Evolutionary conservation across 768 basidiomycete species (phyloP).

Genomic region (Glaciozyma antarctica): DNA sequence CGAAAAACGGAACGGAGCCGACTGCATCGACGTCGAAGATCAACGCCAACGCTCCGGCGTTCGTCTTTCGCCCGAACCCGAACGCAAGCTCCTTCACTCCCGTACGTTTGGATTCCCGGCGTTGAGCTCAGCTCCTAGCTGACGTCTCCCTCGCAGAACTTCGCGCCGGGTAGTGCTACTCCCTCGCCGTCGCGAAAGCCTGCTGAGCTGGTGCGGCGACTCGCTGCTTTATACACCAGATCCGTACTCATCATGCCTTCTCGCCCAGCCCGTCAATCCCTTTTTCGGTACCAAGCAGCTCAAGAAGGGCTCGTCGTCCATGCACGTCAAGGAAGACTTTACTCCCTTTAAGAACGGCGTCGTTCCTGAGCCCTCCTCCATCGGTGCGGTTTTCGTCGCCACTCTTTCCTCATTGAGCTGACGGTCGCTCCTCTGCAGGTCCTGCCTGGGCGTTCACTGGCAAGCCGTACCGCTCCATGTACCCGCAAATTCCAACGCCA

Average conservation of each 20-base stretch:
- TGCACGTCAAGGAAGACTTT: conserved; percentile 92
- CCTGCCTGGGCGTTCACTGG: conserved; percentile 74
- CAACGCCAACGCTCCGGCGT: conserved; percentile 77
- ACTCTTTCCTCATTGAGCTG: neutral
- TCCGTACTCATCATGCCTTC: conserved; percentile 37
- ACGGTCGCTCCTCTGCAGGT: neutral
- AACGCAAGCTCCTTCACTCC: conserved; percentile 69
- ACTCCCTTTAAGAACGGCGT: conserved; percentile 88
- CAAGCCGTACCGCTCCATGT: conserved; percentile 72
- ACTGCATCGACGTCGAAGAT: conserved; percentile 41
- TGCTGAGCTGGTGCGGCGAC: conserved; percentile 37
- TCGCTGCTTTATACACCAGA: conserved; percentile 11
- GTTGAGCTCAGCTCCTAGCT: neutral
- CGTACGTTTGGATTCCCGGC: conserved; percentile 37
- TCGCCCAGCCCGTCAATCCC: conserved; percentile 47
- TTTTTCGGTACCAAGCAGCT: conserved; percentile 72
- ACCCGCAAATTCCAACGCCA: conserved; percentile 45
- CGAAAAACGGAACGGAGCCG: conserved; percentile 34
- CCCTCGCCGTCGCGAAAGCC: conserved; percentile 6
- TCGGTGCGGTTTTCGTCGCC: neutral
- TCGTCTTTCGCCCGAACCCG: conserved; percentile 80
- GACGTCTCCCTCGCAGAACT: neutral
- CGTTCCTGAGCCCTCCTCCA: conserved; percentile 53
- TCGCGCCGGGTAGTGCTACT: neutral
- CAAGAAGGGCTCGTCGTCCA: conserved; percentile 57